Percentiles rank a stretch among this genome's conserved stretches.
These are phyloP conservation scores for Chlamydomonas schloesseri DNA, from an alignment of 139 green algal genomes.

Conservation along the genomic window DNA sequence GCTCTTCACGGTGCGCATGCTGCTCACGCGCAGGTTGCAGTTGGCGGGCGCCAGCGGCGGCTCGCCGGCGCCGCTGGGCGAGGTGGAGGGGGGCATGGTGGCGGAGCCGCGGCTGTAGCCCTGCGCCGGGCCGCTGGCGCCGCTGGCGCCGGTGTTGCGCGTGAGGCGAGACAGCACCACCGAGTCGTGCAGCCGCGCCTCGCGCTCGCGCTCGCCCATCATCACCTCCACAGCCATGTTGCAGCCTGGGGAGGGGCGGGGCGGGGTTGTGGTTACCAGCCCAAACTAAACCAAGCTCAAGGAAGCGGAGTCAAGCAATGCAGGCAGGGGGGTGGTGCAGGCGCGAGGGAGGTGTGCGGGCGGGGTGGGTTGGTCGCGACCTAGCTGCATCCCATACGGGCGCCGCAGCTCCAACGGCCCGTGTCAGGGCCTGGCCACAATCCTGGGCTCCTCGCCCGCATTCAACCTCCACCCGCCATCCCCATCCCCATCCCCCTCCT, in stretches of 20 bases:
- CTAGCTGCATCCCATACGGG: neutral
- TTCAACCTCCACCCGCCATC: neutral
- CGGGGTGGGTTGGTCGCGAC: neutral
- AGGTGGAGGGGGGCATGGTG: neutral
- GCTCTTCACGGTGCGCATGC: conserved; percentile 51
- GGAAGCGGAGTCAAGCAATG: too few relatives aligned
- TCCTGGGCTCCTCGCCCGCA: too few relatives aligned
- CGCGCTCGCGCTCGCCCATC: conserved; percentile 22
- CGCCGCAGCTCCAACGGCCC: too few relatives aligned
- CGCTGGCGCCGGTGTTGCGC: neutral
- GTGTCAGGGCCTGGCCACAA: too few relatives aligned
- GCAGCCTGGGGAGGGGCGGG: conserved; percentile 26
- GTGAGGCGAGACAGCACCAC: conserved; percentile 41
- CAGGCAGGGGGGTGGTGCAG: too few relatives aligned
- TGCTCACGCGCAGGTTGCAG: conserved; percentile 44
- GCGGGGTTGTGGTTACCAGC: too few relatives aligned
- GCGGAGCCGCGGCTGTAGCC: too few relatives aligned
- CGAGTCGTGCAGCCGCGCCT: conserved; percentile 46
- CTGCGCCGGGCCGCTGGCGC: neutral
- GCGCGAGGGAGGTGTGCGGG: neutral
- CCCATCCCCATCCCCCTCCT: neutral
- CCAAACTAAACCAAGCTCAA: too few relatives aligned
- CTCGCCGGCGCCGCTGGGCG: too few relatives aligned
- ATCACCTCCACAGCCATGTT: conserved; percentile 61
- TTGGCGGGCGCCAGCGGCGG: neutral